A percentile compares a stretch with the other conserved stretches of the same genome.
Evolutionary conservation across 2,329 filamentous ascomycete species (phyloP).

Genomic region (Fusarium drepaniforme): DNA sequence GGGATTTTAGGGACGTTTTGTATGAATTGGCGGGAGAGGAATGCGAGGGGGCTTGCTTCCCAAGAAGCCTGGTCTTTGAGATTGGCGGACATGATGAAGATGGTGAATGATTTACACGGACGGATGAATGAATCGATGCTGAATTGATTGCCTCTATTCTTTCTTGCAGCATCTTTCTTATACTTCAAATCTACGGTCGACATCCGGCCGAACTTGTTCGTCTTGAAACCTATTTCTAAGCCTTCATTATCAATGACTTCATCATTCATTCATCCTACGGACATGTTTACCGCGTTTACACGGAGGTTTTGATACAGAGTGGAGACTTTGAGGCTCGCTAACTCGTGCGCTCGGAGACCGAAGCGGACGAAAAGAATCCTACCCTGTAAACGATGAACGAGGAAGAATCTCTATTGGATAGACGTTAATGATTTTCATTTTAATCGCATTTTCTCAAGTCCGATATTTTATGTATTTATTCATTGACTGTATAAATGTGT

Average conservation of each 20-base stretch:
- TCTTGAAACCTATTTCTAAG: neutral
- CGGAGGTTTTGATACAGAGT: neutral
- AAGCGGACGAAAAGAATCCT: constrained; percentile 27
- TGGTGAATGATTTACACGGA: neutral
- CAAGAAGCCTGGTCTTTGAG: constrained; percentile 35
- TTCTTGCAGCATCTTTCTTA: constrained; percentile 5
- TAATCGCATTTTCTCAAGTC: neutral
- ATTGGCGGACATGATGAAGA: constrained; percentile 34
- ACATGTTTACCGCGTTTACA: neutral
- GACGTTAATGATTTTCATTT: neutral
- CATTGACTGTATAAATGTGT: neutral
- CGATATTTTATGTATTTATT: neutral
- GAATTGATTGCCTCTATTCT: neutral
- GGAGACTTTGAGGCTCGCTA: neutral
- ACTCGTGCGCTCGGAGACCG: constrained; percentile 34
- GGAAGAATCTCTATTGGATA: neutral
- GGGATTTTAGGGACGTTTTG: constrained; percentile 41
- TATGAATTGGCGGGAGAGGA: constrained; percentile 42
- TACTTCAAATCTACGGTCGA: constrained; percentile 24
- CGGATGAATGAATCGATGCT: neutral
- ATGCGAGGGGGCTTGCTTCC: constrained; percentile 38
- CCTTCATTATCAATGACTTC: neutral
- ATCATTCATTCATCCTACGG: neutral
- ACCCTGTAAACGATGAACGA: neutral
- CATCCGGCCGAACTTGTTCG: constrained; percentile 10